These are phyloP conservation scores for Termitomyces sp. DNA, from an alignment of 768 basidiomycete genomes.

Conservation along the genomic window DNA sequence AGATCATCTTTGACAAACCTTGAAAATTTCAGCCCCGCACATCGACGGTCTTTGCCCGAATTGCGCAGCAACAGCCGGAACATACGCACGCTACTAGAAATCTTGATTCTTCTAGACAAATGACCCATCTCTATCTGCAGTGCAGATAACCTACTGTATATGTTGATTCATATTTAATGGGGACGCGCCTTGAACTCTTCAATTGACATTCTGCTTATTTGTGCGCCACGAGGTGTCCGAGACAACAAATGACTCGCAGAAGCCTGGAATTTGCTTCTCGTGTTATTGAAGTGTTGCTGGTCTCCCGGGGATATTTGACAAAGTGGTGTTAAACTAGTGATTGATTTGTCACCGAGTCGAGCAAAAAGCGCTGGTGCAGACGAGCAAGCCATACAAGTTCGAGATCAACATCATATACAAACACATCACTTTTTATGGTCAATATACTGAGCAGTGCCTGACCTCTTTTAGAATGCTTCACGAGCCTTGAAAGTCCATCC, in stretches of 20 bases:
- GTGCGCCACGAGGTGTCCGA: neutral
- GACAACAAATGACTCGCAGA: neutral
- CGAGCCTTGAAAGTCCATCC: too few relatives aligned
- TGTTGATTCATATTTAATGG: neutral
- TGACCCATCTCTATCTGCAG: neutral
- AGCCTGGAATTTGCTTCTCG: neutral
- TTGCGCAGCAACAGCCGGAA: constrained; percentile 21
- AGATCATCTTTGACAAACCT: neutral
- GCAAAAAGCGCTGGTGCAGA: too few relatives aligned
- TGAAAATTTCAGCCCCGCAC: constrained; percentile 30
- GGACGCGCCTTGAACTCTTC: neutral
- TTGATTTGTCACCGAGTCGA: too few relatives aligned
- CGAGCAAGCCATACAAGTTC: too few relatives aligned
- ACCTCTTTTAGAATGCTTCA: neutral
- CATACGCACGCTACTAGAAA: neutral
- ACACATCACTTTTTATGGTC: too few relatives aligned
- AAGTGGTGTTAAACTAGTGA: too few relatives aligned
- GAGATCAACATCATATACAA: too few relatives aligned
- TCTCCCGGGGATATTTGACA: neutral
- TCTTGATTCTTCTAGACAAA: neutral
- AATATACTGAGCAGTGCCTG: too few relatives aligned
- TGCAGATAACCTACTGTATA: neutral
- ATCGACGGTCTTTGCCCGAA: constrained; percentile 35
- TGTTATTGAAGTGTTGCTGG: too few relatives aligned
- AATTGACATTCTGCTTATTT: neutral